Base-by-base conservation (phyloP, 2,329 filamentous ascomycete genomes). In the Arthroderma uncinatum region DNA sequence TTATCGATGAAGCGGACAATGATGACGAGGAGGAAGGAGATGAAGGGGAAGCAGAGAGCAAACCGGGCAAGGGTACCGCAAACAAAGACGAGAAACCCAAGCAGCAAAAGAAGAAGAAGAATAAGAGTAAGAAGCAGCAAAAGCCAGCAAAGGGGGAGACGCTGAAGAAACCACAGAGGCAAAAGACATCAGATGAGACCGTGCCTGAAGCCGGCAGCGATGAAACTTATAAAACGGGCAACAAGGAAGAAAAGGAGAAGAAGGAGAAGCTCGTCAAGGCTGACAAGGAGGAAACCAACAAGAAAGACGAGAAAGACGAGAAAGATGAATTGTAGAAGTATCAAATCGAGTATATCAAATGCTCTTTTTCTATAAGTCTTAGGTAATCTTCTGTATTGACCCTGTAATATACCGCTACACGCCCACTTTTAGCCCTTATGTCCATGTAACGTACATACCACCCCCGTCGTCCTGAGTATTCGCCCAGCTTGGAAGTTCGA, bases 1-100 rank as follows among this genome's bases (percentile, higher is more conserved):
- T 87, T 42, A 79, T 92, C 14, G 83, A 85, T 28, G 73, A 74
- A 1, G 14, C 14, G 6, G 33, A 30, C 12, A 79, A 80, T 10
- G 78, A 78, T 2, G 78, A 80, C 1, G 76, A 80, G 0, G 75
- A 78, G 8, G 69, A 73, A 7, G 58, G 63, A 55, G 57, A 66
- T 25, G 40, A 59, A 25, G 44, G 34, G 3, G 44, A 50, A 25
- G 37, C 14, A 33, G 48, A 58, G 48, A 19, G 23, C 21, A 40
- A 21, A 34, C 44, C 30, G 37, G 52, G 21, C 14, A 55, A 57
- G 21, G 50, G 30, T 34, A 19, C 1, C n/a, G 28, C 34, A 9
- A 47, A 48, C 53, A 62, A 34, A 16, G 47, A 33, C 12, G 14
- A 19, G 7, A 60, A 63, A 12, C 59, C 62, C 16, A 63, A 64